Conservation (phyloP, 495 filamentous ascomycete species). For the Symbiotaphrina buchneri region DNA sequence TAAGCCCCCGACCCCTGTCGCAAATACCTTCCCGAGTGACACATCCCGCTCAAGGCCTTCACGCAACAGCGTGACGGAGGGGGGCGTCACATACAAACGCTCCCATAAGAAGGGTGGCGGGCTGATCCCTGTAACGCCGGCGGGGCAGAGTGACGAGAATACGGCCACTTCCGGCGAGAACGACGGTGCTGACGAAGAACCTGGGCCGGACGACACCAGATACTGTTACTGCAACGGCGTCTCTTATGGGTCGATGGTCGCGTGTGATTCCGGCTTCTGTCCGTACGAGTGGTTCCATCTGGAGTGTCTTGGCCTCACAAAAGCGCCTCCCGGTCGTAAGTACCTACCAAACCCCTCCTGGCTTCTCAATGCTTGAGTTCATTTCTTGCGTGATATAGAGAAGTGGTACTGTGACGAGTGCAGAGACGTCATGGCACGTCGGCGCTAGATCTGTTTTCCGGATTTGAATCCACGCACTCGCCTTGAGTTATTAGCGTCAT, state of each 20-base stretch:
- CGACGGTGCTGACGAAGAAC: slow-evolving; percentile 41
- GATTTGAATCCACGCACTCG: too few species aligned
- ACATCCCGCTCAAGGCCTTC: not conserved
- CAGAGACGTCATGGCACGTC: too few species aligned
- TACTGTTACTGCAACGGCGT: slow-evolving; percentile 91
- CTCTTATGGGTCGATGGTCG: slow-evolving; percentile 94
- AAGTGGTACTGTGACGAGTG: slow-evolving; percentile 89
- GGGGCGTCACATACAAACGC: slow-evolving; percentile 25
- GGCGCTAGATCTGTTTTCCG: too few species aligned
- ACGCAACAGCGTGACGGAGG: not conserved
- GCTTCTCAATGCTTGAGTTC: slow-evolving; percentile 1
- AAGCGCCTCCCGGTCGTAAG: slow-evolving; percentile 29
- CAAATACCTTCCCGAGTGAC: slow-evolving; percentile 23
- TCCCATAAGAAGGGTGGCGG: slow-evolving; percentile 44
- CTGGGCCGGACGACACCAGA: slow-evolving; percentile 46
- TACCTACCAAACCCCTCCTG: not conserved
- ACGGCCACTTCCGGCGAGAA: slow-evolving; percentile 8
- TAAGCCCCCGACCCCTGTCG: slow-evolving; percentile 39
- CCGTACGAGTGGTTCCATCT: slow-evolving; percentile 92
- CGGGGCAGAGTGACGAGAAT: slow-evolving; percentile 14
- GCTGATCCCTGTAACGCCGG: slow-evolving; percentile 4
- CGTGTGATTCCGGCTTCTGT: slow-evolving; percentile 74
- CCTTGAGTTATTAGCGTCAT: too few species aligned
- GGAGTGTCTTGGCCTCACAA: slow-evolving; percentile 70
- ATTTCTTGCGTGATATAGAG: slow-evolving; percentile 23